Percentiles rank a stretch among this genome's conserved stretches.
phyloP scores from a whole-genome alignment of 768 basidiomycete genomes.

The Heimioporus sp. region DNA sequence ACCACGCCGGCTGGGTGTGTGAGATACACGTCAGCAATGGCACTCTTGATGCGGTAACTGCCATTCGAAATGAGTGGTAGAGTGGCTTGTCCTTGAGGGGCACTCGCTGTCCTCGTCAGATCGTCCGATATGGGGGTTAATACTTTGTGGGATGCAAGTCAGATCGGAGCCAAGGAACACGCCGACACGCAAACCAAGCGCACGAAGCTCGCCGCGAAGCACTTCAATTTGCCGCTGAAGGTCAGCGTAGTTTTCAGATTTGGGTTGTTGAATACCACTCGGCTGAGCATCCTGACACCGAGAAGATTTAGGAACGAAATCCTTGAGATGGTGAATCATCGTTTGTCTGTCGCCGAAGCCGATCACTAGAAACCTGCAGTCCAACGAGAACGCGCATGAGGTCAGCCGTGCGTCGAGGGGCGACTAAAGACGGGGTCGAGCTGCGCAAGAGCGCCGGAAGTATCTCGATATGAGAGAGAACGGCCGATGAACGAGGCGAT shows the following conservation, averaged over 20 bases:
- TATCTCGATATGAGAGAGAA: constrained; percentile 3
- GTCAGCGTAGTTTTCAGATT: not conserved
- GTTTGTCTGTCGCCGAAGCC: not conserved
- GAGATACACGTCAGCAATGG: not conserved
- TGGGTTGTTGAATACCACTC: not conserved
- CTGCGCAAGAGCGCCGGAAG: not conserved
- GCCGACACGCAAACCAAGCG: not conserved
- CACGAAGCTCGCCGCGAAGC: not conserved
- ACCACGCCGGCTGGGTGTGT: not conserved
- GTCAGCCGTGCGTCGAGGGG: not conserved
- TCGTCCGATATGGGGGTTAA: not conserved
- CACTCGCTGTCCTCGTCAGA: not conserved
- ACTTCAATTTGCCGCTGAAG: not conserved
- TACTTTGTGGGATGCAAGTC: not conserved
- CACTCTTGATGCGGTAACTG: not conserved
- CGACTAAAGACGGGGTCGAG: not conserved
- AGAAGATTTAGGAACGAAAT: not conserved
- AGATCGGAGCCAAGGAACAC: not conserved
- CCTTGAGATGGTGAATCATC: not conserved
- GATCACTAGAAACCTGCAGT: not conserved
- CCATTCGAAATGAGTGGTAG: not conserved
- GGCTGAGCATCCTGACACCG: too few species aligned
- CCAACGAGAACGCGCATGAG: constrained; percentile 2
- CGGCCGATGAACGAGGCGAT: not conserved
- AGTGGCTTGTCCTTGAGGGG: too few species aligned